phyloP scores from a whole-genome alignment of 768 basidiomycete genomes.

The Mycena chlorophos region DNA sequence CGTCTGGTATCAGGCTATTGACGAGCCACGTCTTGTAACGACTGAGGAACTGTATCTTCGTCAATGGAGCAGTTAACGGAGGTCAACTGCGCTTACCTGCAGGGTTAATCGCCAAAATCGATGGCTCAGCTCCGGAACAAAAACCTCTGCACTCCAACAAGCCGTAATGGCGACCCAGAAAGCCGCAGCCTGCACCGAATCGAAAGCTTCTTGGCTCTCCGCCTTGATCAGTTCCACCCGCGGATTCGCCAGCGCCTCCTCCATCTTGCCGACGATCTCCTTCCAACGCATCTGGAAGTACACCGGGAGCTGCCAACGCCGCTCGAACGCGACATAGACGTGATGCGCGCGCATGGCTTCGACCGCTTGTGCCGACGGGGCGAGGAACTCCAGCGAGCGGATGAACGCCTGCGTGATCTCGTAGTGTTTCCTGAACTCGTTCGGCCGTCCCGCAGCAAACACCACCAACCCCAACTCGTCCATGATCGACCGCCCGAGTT shows the following conservation, averaged over 20 bases:
- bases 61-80: slow-evolving; percentile 1
- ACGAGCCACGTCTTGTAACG: slow-evolving; percentile 83
- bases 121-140: slow-evolving; percentile 76
- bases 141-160: slow-evolving; percentile 88
- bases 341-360: slow-evolving; percentile 72
- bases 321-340: slow-evolving; percentile 69
- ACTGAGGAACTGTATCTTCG: slow-evolving; percentile 62
- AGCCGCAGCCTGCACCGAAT: slow-evolving; percentile 61
- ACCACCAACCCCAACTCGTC: slow-evolving; percentile 80
- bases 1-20: slow-evolving; percentile 45
- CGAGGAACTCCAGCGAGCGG: slow-evolving; percentile 79
- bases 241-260: slow-evolving; percentile 56
- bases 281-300: slow-evolving; percentile 98
- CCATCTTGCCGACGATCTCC: slow-evolving; percentile 78
- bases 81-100: slow-evolving; percentile 56
- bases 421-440: slow-evolving; percentile 89
- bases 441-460: slow-evolving; percentile 90
- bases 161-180: slow-evolving; percentile 71
- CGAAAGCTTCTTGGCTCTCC: slow-evolving; percentile 38
- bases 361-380: slow-evolving; percentile 68
- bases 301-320: slow-evolving; percentile 93
- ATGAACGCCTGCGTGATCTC: slow-evolving; percentile 83
- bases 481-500: slow-evolving; percentile 77
- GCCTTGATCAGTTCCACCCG: slow-evolving; percentile 42
- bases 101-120: slow-evolving; percentile 91